Conservation (phyloP, 164 flowering plant genomes). For the Vitis rupestris region DNA sequence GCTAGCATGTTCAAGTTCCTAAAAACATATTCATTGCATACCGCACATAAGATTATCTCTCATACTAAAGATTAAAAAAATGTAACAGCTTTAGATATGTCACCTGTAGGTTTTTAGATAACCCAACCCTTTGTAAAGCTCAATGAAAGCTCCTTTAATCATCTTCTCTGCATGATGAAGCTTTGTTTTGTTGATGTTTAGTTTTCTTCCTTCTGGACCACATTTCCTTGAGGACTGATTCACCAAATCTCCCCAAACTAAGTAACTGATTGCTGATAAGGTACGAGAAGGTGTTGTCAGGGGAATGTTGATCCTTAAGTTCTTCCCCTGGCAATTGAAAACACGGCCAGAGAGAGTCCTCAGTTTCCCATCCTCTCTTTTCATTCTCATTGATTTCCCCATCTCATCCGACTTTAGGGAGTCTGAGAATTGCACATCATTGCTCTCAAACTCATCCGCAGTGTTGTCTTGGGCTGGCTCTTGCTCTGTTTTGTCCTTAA, state of each 20-base stretch:
- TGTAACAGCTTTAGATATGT: neutral
- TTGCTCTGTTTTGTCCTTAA: constrained; percentile 44
- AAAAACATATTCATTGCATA: constrained; percentile 13
- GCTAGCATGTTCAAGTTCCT: constrained; percentile 98
- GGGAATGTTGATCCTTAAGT: constrained; percentile 72
- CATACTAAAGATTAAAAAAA: neutral
- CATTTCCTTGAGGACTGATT: constrained; percentile 72
- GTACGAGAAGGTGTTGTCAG: constrained; percentile 80
- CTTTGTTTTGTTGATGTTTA: constrained; percentile 70
- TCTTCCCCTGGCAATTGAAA: constrained; percentile 73
- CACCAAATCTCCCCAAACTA: constrained; percentile 74
- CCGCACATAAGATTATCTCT: constrained; percentile 2
- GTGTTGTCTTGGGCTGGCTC: constrained; percentile 44
- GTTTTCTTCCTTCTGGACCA: constrained; percentile 49
- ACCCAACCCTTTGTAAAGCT: constrained; percentile 83
- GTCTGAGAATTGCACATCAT: constrained; percentile 34
- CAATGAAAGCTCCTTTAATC: constrained; percentile 81
- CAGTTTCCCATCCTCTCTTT: constrained; percentile 48
- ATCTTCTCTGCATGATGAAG: constrained; percentile 91
- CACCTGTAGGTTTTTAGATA: constrained; percentile 91
- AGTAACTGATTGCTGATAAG: constrained; percentile 69
- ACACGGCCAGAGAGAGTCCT: constrained; percentile 47
- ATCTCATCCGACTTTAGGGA: constrained; percentile 48
- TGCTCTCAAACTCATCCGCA: constrained; percentile 37
- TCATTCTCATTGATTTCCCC: constrained; percentile 40